Evolutionary conservation across 108 stramenopile genomes (phyloP).

Genomic region (Pseudonitzschia pungens): DNA sequence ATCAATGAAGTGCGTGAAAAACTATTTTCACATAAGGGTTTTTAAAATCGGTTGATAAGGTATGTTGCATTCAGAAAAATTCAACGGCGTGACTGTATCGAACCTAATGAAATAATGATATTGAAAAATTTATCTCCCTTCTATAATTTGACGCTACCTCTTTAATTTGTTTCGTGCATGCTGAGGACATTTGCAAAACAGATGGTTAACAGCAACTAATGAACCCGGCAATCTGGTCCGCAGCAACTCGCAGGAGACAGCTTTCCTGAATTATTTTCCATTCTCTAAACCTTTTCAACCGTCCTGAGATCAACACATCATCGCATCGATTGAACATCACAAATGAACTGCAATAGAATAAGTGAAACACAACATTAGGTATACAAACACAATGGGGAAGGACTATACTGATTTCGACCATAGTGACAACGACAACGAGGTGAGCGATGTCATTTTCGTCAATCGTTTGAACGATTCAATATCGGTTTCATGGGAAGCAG

Average conservation of each 20-base stretch:
- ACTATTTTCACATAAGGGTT: too few relatives aligned
- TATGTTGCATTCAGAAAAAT: too few relatives aligned
- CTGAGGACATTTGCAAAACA: background rate
- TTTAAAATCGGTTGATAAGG: too few relatives aligned
- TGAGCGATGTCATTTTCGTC: conserved; percentile 24
- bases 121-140: background rate
- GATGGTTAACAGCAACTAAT: conserved; percentile 12
- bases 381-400: conserved; percentile 32
- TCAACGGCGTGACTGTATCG: too few relatives aligned
- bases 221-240: background rate
- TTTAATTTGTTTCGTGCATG: background rate
- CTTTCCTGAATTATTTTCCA: background rate
- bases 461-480: background rate
- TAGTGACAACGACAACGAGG: conserved; percentile 34
- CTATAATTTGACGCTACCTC: background rate
- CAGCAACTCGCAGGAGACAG: background rate
- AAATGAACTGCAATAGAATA: background rate
- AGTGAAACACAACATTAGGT: background rate
- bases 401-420: conserved; percentile 35
- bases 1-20: too few relatives aligned
- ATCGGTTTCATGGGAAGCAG: background rate
- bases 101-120: too few relatives aligned
- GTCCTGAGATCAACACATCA: background rate
- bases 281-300: background rate
- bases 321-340: background rate